phyloP scores from a whole-genome alignment of 2,329 filamentous ascomycete genomes.

The Aspergillus novofumigatus region DNA sequence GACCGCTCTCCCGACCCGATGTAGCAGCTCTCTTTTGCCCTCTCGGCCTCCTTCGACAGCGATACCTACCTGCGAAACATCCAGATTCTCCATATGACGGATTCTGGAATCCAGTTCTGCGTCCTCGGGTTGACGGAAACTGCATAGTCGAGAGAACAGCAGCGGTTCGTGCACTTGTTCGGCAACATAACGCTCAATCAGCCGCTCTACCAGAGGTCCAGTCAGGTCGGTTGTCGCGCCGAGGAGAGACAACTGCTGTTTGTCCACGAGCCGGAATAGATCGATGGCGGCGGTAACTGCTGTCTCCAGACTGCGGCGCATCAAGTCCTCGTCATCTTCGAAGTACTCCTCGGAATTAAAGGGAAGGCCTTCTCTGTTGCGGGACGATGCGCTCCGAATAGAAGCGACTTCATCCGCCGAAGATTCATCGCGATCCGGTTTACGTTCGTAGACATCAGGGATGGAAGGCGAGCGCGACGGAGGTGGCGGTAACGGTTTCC shows the following conservation, averaged over 20 bases:
- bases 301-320: constrained; percentile 83
- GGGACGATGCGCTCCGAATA: constrained; percentile 31
- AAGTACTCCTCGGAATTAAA: constrained; percentile 65
- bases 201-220: constrained; percentile 81
- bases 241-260: constrained; percentile 85
- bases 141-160: constrained; percentile 76
- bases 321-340: constrained; percentile 86
- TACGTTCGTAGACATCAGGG: constrained; percentile 52
- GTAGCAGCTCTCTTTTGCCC: constrained; percentile 76
- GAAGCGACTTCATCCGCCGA: constrained; percentile 37
- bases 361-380: constrained; percentile 38
- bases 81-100: constrained; percentile 86
- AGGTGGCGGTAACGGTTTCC: constrained; percentile 75
- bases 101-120: constrained; percentile 84
- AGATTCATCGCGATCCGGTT: constrained; percentile 28
- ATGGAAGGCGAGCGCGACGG: constrained; percentile 52
- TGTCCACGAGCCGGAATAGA: constrained; percentile 91
- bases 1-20: constrained; percentile 71
- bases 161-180: constrained; percentile 85
- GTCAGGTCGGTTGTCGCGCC: constrained; percentile 92
- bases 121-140: constrained; percentile 76
- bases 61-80: constrained; percentile 92
- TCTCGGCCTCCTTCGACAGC: constrained; percentile 71
- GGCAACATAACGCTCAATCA: constrained; percentile 91
- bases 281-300: constrained; percentile 92